Base-by-base conservation (phyloP, 148 eudicot genomes). In the Spergularia bocconei region DNA sequence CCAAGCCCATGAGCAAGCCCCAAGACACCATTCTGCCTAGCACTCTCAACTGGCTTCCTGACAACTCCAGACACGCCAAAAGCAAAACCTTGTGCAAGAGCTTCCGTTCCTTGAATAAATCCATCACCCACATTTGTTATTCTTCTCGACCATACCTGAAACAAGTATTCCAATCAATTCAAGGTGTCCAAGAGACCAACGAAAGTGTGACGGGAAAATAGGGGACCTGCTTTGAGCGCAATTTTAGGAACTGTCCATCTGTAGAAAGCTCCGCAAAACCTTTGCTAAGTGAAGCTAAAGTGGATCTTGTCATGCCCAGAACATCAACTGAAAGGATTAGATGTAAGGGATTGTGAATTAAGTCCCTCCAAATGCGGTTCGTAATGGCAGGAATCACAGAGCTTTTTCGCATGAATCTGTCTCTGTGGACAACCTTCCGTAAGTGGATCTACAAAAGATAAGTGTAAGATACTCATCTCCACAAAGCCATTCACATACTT, bases 1-100 rank as follows among this genome's bases (percentile, higher is more conserved):
- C 99, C 99, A 13, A 96, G 85, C 41, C 99, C 99, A 87, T 96
- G 96, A 69, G 93, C 97, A 89, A 96, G 89, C 79, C 99, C 99
- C 78, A 96, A 73, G 76, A 96, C 82, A 55, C 99, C 99, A 86
- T 92, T 92, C 76, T 96, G 87, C 72, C 99, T 86, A 59, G 98
- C 98, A 88, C 94, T 96, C 77, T 91, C 98, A 81, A 96, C 85
- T 52, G 99, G 99, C 76, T 92, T 96, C 63, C 85, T 92, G 74
- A 96, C 88, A n/a, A 96, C 95, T 39, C 99, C 99, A 58, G 99
- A 86, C 51, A 96, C 89, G 33, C 99, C 99, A 86, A 96, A 96
- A 78, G 95, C 99, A 86, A 96, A 67, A 77, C 99, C 99, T 85
- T 96, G 99, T 48, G 99, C 99, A 74, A 96, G 89, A 80, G 99